Conservation (phyloP, 2,329 filamentous ascomycete genomes). For the Keithomyces neogunnii region DNA sequence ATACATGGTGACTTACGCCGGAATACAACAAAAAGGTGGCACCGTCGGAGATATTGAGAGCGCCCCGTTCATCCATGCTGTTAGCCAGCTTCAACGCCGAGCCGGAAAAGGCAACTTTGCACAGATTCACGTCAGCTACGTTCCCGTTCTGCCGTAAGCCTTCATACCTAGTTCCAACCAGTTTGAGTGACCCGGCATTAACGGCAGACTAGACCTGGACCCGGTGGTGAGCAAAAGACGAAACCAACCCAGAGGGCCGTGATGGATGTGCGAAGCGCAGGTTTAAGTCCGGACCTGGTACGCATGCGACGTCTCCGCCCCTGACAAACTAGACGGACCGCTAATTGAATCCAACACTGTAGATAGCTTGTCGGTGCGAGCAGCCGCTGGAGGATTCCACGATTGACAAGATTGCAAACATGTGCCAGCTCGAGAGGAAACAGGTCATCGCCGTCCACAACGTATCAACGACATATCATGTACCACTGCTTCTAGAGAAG, state of each 20-base stretch:
- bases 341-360: not conserved
- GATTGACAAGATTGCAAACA: constrained; percentile 79
- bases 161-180: too few relatives aligned
- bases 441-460: constrained; percentile 88
- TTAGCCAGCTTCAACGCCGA: constrained; percentile 67
- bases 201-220: constrained; percentile 4
- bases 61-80: constrained; percentile 78
- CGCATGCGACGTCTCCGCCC: not conserved
- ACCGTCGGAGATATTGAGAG: constrained; percentile 64
- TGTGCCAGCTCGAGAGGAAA: constrained; percentile 77
- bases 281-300: constrained; percentile 63
- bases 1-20: too few relatives aligned
- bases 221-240: constrained; percentile 72
- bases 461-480: constrained; percentile 86
- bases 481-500: constrained; percentile 72
- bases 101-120: constrained; percentile 73
- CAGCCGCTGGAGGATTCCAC: constrained; percentile 63
- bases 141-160: constrained; percentile 43
- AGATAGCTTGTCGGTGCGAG: constrained; percentile 92
- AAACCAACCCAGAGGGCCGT: constrained; percentile 95
- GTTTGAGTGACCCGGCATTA: too few relatives aligned
- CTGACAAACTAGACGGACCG: not conserved
- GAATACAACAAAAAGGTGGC: constrained; percentile 35
- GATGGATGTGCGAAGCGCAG: constrained; percentile 72
- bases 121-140: constrained; percentile 81